Percentiles rank a stretch among this genome's conserved stretches.
Evolutionary conservation across 257 asterid species (phyloP).

Genomic region (Capsicum chinense): DNA sequence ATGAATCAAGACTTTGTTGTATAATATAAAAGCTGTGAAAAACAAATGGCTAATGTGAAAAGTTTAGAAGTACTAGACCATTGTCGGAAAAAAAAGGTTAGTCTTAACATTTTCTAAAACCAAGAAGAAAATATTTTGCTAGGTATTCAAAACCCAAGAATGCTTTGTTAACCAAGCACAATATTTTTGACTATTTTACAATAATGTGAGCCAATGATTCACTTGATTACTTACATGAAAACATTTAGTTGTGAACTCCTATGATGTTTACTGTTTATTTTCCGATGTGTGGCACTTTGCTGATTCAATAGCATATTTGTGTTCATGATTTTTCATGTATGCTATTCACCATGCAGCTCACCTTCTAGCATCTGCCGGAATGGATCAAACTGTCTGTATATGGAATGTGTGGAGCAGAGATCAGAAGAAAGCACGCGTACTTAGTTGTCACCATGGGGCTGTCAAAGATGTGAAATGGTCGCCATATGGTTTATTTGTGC

Average conservation of each 20-base stretch:
- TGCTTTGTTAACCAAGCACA: not conserved
- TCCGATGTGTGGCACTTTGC: constrained; percentile 22
- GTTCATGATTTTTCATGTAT: constrained; percentile 44
- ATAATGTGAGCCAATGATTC: not conserved
- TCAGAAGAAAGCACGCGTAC: constrained; percentile 58
- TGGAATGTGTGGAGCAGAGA: constrained; percentile 90
- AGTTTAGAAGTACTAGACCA: not conserved
- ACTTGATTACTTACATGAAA: not conserved
- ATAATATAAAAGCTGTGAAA: not conserved
- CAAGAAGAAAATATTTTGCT: not conserved
- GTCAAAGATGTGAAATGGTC: constrained; percentile 96
- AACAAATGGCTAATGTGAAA: not conserved
- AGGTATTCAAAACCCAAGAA: not conserved
- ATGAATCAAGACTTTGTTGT: not conserved
- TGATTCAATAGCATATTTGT: constrained; percentile 30
- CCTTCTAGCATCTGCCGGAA: constrained; percentile 93
- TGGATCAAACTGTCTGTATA: constrained; percentile 77
- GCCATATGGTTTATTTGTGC: constrained; percentile 64
- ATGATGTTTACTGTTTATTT: not conserved
- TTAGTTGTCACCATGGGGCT: constrained; percentile 67
- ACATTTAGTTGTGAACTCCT: constrained; percentile 14
- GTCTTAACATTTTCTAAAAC: not conserved
- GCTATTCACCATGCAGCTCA: constrained; percentile 69
- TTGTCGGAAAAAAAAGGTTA: not conserved
- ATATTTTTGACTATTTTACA: not conserved